Evolutionary conservation across 2,329 filamentous ascomycete genomes (phyloP).

Genomic region (Colletotrichum sp.): DNA sequence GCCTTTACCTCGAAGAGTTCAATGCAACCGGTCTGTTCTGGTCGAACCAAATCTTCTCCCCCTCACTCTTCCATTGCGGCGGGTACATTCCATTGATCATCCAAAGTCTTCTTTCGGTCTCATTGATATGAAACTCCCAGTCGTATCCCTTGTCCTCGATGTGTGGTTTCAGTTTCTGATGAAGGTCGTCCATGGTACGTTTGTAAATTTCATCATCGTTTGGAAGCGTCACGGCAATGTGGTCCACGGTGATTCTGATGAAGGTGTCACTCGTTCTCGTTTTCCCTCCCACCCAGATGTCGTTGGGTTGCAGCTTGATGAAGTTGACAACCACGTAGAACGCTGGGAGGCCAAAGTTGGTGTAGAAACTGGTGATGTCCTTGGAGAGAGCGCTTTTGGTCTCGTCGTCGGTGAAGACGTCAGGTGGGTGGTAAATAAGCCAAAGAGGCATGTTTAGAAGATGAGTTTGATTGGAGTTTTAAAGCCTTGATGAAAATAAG

Average conservation of each 20-base stretch:
- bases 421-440: constrained; percentile 43
- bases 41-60: constrained; percentile 35
- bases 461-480: not conserved
- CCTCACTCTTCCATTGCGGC: constrained; percentile 37
- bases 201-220: constrained; percentile 26
- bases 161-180: constrained; percentile 40
- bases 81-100: constrained; percentile 44
- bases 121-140: constrained; percentile 47
- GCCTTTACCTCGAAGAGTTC: not conserved
- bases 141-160: constrained; percentile 45
- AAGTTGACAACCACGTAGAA: constrained; percentile 50
- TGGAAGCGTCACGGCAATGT: constrained; percentile 29
- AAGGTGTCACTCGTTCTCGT: constrained; percentile 29
- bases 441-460: constrained; percentile 43
- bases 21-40: not conserved
- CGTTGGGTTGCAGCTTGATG: constrained; percentile 28
- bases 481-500: not conserved
- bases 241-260: constrained; percentile 35
- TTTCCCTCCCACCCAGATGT: constrained; percentile 27
- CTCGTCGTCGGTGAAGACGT: constrained; percentile 32
- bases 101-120: constrained; percentile 48
- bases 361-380: constrained; percentile 37
- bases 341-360: constrained; percentile 35
- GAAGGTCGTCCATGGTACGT: constrained; percentile 21
- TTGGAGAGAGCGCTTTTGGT: constrained; percentile 34